Conservation (phyloP, 1,284 basidiomycete genomes). For the Gymnopus androsaceus region DNA sequence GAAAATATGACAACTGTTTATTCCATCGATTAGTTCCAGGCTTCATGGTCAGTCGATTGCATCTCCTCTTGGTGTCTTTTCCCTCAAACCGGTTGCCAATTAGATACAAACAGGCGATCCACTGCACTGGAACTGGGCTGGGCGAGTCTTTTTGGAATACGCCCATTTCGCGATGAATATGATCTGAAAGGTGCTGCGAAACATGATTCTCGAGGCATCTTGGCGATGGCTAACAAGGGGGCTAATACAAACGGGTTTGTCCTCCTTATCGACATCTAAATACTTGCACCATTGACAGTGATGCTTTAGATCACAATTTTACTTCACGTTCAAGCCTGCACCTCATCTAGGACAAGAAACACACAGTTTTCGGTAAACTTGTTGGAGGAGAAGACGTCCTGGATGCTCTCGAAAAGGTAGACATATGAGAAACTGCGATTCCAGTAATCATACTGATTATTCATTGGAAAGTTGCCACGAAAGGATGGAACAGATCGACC, state of each 20-base stretch:
- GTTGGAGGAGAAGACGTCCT: slow-evolving; percentile 94
- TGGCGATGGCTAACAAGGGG: slow-evolving; percentile 95
- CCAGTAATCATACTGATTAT: no score
- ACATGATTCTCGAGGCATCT: slow-evolving; percentile 77
- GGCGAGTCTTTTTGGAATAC: slow-evolving; percentile 97
- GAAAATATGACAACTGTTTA: slow-evolving; percentile 84
- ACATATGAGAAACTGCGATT: no score
- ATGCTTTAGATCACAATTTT: slow-evolving; percentile 77
- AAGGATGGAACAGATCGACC: slow-evolving; percentile 88
- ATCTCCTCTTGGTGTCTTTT: neutral
- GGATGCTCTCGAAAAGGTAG: slow-evolving; percentile 82
- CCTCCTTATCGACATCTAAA: neutral
- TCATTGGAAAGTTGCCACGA: slow-evolving; percentile 69
- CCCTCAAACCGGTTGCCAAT: neutral
- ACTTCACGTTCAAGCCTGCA: slow-evolving; percentile 81
- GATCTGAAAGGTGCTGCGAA: slow-evolving; percentile 82
- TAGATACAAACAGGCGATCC: slow-evolving; percentile 96
- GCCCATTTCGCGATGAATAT: slow-evolving; percentile 92
- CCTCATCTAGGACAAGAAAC: slow-evolving; percentile 83
- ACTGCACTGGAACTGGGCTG: slow-evolving; percentile 90
- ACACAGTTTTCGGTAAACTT: slow-evolving; percentile 96
- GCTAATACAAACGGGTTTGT: slow-evolving; percentile 78
- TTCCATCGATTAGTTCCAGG: slow-evolving; percentile 96
- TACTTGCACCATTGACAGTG: slow-evolving; percentile 3
- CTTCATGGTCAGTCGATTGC: slow-evolving; percentile 88